Base-by-base conservation (phyloP, 192 early-diverging fungal species). In the Backusella tuberculispora region DNA sequence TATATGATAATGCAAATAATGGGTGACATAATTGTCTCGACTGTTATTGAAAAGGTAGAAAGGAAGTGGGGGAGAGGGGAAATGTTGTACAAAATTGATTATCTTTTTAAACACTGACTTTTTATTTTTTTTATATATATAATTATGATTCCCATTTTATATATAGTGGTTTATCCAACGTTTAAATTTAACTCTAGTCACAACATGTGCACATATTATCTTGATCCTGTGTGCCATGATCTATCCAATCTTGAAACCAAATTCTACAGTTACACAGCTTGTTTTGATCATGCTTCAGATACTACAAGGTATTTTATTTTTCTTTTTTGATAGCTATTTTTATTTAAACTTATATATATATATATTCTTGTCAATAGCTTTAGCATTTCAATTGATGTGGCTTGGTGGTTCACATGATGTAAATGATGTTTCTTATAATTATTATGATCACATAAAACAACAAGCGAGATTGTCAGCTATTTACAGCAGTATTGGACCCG, bases 401-500 rank as follows among this genome's bases (percentile, higher is more conserved):
- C 41, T 64, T 19, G 50, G 29, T 26, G 74, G 60, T 1, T 41
- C 47, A 14, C 17, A 67, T 37, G 65, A 63, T 40, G 41, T 75
- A 9, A 68, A 56, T 38, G 46, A 38, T 29, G n/a, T 66, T 15
- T 45, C 24, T 29, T 68, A 47, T 24, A 68, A 34, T 44, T 37
- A 75, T n/a, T 29, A 66, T 24, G 42, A 68, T 43, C 71, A 66
- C 12, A 78, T 78, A 26, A 68, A 73, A 12, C 43, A 50, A 2
- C 71, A 72, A 38, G 71, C 71, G 14, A 73, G 42, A 12, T n/a
- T 73, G n/a, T 78, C 76, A 5, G 71, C 63, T 19, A 44, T 73
- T 21, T 78, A 73, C 45, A 60, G 65, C 37, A 73, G 76, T 69
- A 37, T 78, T 12, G 71, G 76, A 5, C 76, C 76, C n/a, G 63